phyloP scores from a whole-genome alignment of 2,329 filamentous ascomycete species.

The Teratosphaeria destructans region DNA sequence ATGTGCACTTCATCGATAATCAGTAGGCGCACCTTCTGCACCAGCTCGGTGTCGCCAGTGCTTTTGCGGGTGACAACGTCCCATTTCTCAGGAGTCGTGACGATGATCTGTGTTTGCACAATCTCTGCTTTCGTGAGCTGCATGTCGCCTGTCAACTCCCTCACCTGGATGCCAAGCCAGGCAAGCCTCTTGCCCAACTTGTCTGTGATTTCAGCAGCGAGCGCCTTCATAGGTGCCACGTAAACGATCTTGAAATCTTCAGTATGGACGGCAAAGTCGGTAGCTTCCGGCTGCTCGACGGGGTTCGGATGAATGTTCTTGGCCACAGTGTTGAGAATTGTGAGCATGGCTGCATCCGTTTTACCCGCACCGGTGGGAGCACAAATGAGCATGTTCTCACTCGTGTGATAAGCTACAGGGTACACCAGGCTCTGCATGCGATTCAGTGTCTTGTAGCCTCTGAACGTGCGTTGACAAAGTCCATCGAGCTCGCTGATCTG shows the following conservation, averaged over 20 bases:
- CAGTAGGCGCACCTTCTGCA: slow-evolving; percentile 89
- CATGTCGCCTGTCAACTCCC: slow-evolving; percentile 97
- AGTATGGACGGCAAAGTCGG: slow-evolving; percentile 68
- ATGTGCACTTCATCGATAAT: slow-evolving; percentile 99
- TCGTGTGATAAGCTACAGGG: slow-evolving; percentile 88
- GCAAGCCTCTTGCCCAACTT: slow-evolving; percentile 85
- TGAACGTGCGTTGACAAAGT: slow-evolving; percentile 82
- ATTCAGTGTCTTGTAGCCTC: slow-evolving; percentile 85
- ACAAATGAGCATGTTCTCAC: slow-evolving; percentile 97
- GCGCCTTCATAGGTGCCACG: slow-evolving; percentile 96
- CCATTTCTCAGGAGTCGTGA: slow-evolving; percentile 98
- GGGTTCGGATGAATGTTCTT: slow-evolving; percentile 78
- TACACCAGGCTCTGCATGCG: slow-evolving; percentile 98
- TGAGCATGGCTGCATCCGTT: slow-evolving; percentile 95
- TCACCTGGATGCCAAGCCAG: slow-evolving; percentile 85
- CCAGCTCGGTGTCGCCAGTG: slow-evolving; percentile 91
- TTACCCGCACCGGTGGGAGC: slow-evolving; percentile 92
- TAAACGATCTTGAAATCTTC: slow-evolving; percentile 98
- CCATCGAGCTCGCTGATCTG: slow-evolving; percentile 76
- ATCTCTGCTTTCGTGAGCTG: slow-evolving; percentile 96
- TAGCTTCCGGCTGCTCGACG: slow-evolving; percentile 58
- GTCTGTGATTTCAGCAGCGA: slow-evolving; percentile 91
- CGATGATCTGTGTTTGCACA: slow-evolving; percentile 90
- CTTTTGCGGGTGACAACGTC: slow-evolving; percentile 96
- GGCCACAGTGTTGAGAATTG: slow-evolving; percentile 79